Evolutionary conservation across 2,329 filamentous ascomycete genomes (phyloP), one percentile per base, ranked within the genome.

Genomic region (Exophiala sp.): DNA sequence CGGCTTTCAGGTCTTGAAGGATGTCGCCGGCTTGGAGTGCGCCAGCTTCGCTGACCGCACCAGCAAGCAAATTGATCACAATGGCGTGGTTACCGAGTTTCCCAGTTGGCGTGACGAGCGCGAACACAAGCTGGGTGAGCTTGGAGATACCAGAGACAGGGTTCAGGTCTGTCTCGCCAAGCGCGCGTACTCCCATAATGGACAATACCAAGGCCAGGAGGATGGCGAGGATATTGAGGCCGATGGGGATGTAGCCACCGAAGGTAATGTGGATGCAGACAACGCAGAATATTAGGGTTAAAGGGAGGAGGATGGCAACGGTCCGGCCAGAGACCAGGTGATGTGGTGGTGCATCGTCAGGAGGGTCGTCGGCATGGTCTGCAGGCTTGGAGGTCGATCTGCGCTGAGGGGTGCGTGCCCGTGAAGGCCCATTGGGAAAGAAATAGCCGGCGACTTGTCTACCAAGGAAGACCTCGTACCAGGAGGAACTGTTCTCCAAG

Each of bases 111-210:
- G 95, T 91, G 36, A 95, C 88, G 46, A 96, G 75, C 2, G 94
- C 94, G 70, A 99, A 97, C 67, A 97, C 87, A 2, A 99, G 82
- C 71, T 99, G 94, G 0, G 94, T 95, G 2, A 99, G 80, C 74
- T 99, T 99, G 68, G 88, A 92, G 70, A 97, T 99, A 33, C 94
- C 94, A 1, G 89, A 95, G 2, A 97, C 94, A 0, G 94, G 94
- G 67, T 97, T 97, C 8, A 99, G 78, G 65, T 99, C 94, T 4
- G 94, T 97, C 75, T 97, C 84, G 39, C 84, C 84, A 0, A 85
- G 72, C 0, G 83, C 82, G 38, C 83, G 79, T 2, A 86, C 82
- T 41, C 81, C 82, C 82, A 86, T 85, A 52, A 85, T 75, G 35
- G 78, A 81, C 9, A 85, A 74, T 7, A 85, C 66, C 5, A 99